A percentile compares a stretch with the other conserved stretches of the same genome.
Evolutionary conservation across 2,329 filamentous ascomycete genomes (phyloP).

Genomic region (Diplodia sapinea): DNA sequence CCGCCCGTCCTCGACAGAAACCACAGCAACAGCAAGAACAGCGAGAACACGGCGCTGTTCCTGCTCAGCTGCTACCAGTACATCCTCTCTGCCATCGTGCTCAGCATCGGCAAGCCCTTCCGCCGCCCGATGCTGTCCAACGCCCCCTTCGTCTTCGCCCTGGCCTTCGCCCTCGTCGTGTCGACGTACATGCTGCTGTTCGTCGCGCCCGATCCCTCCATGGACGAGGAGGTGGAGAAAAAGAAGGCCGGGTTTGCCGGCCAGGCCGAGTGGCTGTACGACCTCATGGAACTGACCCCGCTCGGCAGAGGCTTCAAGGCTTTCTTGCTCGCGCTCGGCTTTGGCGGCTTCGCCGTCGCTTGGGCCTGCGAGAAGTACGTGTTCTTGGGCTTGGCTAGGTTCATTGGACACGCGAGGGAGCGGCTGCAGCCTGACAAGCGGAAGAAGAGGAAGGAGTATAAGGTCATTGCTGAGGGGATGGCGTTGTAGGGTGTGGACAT

Average conservation of each 20-base stretch:
- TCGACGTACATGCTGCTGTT: constrained; percentile 78
- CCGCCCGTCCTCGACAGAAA: constrained; percentile 78
- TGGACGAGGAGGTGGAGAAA: neutral
- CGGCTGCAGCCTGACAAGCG: constrained; percentile 61
- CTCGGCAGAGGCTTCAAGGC: constrained; percentile 75
- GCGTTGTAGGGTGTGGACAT: neutral
- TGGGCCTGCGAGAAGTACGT: constrained; percentile 75
- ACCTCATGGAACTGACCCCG: constrained; percentile 83
- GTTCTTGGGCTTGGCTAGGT: constrained; percentile 71
- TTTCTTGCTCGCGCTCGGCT: constrained; percentile 73
- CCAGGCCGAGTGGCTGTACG: constrained; percentile 65
- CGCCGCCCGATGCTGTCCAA: constrained; percentile 80
- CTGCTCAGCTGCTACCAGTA: constrained; percentile 93
- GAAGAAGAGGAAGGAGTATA: constrained; percentile 89
- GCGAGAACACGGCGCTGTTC: constrained; percentile 91
- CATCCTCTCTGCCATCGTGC: constrained; percentile 83
- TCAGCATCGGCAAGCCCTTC: constrained; percentile 92
- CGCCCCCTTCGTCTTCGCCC: constrained; percentile 58
- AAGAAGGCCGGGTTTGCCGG: neutral
- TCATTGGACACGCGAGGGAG: constrained; percentile 67
- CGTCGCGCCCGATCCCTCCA: constrained; percentile 56
- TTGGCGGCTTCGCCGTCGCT: constrained; percentile 70
- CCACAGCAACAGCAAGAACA: constrained; percentile 86
- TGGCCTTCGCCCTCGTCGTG: constrained; percentile 69
- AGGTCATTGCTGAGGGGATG: constrained; percentile 63